A percentile compares a stretch with the other conserved stretches of the same genome.
phyloP scores from a whole-genome alignment of 2,329 filamentous ascomycete species.

The Neofusicoccum umdonicola region DNA sequence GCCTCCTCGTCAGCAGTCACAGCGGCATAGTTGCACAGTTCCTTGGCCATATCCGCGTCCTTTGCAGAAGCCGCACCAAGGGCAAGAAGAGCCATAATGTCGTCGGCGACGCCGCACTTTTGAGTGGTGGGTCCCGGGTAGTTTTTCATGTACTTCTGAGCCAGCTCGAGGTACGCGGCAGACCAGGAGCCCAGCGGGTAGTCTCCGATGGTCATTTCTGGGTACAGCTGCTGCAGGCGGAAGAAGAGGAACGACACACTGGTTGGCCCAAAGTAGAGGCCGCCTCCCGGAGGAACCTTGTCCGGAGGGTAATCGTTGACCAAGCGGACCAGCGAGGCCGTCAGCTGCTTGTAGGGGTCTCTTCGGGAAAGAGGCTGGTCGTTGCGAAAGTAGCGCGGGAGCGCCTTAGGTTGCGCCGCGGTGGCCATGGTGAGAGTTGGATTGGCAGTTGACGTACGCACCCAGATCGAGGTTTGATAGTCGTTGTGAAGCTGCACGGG shows the following conservation, averaged over 20 bases:
- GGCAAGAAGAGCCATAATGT: conserved; percentile 50
- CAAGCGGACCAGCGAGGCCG: conserved; percentile 50
- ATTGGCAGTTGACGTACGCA: background rate
- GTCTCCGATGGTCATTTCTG: conserved; percentile 46
- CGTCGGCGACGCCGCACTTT: conserved; percentile 51
- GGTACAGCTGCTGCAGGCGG: conserved; percentile 49
- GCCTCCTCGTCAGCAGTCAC: conserved; percentile 48
- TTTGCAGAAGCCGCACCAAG: conserved; percentile 51
- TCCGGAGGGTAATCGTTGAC: conserved; percentile 49
- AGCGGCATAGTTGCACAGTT: conserved; percentile 48
- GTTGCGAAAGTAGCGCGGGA: conserved; percentile 44
- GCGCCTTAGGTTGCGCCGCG: conserved; percentile 20
- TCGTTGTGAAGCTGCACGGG: conserved; percentile 7
- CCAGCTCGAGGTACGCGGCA: conserved; percentile 50
- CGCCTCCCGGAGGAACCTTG: conserved; percentile 45
- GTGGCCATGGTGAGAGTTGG: conserved; percentile 2
- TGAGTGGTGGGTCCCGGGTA: conserved; percentile 46
- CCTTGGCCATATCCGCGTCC: conserved; percentile 48
- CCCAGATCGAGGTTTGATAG: background rate
- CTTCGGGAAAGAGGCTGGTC: conserved; percentile 35
- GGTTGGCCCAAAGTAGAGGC: conserved; percentile 51
- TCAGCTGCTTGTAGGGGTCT: conserved; percentile 51
- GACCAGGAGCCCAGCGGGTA: conserved; percentile 49
- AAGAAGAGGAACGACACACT: conserved; percentile 51
- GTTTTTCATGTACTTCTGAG: conserved; percentile 49